Evolutionary conservation across 208 protist species (phyloP).

Genomic region (Trypanosoma melophagium): DNA sequence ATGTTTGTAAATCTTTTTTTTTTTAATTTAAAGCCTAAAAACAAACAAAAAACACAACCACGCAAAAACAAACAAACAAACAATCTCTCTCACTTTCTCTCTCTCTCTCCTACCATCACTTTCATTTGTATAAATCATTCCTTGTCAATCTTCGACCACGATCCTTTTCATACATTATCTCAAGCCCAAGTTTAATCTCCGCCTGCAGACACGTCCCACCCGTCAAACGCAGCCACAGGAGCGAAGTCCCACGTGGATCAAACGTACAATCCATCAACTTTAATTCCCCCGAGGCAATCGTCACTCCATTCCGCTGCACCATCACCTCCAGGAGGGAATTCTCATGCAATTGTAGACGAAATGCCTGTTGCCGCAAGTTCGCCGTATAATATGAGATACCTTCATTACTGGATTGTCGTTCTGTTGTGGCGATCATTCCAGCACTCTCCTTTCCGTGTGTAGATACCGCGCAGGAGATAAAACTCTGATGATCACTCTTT

Average conservation of each 20-base stretch:
- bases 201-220: conserved; percentile 4
- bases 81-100: neutral
- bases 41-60: no score
- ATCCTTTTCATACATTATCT: no score
- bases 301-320: conserved; percentile 2
- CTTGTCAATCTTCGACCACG: no score
- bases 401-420: no score
- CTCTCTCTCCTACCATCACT: conserved; percentile 19
- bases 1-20: neutral
- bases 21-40: no score
- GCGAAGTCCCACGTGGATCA: neutral
- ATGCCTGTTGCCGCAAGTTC: conserved; percentile 13
- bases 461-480: conserved; percentile 1
- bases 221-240: conserved; percentile 10
- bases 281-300: conserved; percentile 4
- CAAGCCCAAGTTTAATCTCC: conserved; percentile 19
- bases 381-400: neutral
- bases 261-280: conserved; percentile 12
- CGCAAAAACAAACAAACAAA: neutral
- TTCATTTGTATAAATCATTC: no score
- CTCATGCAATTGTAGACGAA: conserved; percentile 21
- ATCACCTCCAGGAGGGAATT: neutral
- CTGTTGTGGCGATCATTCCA: no score
- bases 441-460: no score
- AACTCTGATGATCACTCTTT: neutral